A percentile compares a stretch with the other conserved stretches of the same genome.
These are phyloP conservation scores for Dioscorea zingiberensis DNA, from an alignment of 106 monocot species.

Conservation along the genomic window DNA sequence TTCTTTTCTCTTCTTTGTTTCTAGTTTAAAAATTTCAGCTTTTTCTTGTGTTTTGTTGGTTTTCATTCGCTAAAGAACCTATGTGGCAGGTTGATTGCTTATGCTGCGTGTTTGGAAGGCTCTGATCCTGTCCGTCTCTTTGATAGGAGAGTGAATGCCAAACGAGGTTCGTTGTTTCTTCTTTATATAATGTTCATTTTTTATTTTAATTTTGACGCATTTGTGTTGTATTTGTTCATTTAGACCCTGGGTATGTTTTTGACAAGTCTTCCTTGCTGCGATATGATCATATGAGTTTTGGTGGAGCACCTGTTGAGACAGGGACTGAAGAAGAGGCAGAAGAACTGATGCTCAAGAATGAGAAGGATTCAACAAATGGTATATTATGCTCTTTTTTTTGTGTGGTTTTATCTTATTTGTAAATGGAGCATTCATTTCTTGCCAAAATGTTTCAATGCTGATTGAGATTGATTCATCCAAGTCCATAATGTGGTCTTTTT, in stretches of 20 bases:
- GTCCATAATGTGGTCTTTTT: too few species aligned
- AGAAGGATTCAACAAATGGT: conserved; percentile 76
- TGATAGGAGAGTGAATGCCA: conserved; percentile 76
- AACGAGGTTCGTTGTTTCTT: conserved; percentile 39
- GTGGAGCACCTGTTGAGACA: conserved; percentile 66
- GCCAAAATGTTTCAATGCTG: too few species aligned
- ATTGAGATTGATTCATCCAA: too few species aligned
- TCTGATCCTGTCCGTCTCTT: conserved; percentile 79
- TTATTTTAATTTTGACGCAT: not conserved
- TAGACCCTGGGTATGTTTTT: conserved; percentile 83
- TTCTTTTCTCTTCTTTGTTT: not conserved
- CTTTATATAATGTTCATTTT: not conserved
- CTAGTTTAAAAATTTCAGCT: not conserved
- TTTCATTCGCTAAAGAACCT: conserved; percentile 3
- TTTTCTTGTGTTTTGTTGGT: not conserved
- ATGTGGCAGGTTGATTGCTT: conserved; percentile 60
- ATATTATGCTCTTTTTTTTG: conserved; percentile 2
- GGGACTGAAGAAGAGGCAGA: conserved; percentile 82
- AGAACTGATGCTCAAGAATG: conserved; percentile 68
- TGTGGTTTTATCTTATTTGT: not conserved
- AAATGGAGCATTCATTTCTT: too few species aligned
- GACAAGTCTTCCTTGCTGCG: conserved; percentile 55
- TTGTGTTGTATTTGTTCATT: not conserved
- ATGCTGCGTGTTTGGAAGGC: conserved; percentile 91
- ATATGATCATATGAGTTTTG: conserved; percentile 94